These are phyloP conservation scores for Alternaria ventricosa DNA, from an alignment of 2,329 filamentous ascomycete species.

Conservation along the genomic window DNA sequence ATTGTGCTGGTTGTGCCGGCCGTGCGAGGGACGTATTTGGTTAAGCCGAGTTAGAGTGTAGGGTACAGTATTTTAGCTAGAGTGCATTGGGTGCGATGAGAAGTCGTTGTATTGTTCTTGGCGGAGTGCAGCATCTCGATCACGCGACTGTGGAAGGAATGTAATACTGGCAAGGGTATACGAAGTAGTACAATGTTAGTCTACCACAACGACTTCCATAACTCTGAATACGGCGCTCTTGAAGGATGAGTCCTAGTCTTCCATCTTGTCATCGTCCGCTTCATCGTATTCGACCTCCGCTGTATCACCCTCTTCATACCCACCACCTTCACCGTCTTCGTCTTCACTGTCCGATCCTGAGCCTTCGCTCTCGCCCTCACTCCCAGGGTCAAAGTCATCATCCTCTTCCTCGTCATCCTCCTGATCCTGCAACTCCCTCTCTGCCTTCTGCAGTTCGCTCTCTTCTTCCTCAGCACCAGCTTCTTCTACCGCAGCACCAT, in stretches of 20 bases:
- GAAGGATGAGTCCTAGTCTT: conserved; percentile 13
- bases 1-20: too few species aligned
- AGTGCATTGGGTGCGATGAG: background rate
- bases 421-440: conserved; percentile 44
- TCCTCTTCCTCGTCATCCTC: conserved; percentile 52
- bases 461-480: conserved; percentile 43
- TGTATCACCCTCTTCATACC: conserved; percentile 39
- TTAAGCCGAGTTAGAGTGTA: background rate
- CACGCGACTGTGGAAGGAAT: background rate
- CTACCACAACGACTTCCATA: background rate
- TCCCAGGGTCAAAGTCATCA: conserved; percentile 52
- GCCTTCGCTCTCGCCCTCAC: conserved; percentile 51
- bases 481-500: conserved; percentile 3
- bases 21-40: background rate
- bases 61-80: background rate
- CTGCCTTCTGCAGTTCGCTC: conserved; percentile 49
- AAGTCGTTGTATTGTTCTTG: background rate
- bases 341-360: conserved; percentile 46
- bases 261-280: conserved; percentile 38
- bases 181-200: background rate
- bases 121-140: background rate
- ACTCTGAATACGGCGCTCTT: background rate
- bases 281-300: conserved; percentile 22
- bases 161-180: background rate
- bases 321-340: conserved; percentile 36